These are phyloP conservation scores for Monilinia laxa DNA, from an alignment of 2,329 filamentous ascomycete species.

Conservation along the genomic window DNA sequence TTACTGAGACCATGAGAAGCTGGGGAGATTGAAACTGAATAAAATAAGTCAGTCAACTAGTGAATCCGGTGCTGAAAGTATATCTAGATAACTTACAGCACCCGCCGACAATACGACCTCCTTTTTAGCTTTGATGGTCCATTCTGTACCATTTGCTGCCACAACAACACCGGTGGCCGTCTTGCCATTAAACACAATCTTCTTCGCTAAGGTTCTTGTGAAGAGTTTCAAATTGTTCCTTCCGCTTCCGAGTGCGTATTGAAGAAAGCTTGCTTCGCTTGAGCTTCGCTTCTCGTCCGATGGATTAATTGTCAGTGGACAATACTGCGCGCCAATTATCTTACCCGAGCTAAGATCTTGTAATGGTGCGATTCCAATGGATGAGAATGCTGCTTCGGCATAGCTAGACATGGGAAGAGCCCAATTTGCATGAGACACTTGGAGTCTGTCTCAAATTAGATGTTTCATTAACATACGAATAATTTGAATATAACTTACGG, in stretches of 20 bases:
- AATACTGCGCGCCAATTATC: slow-evolving; percentile 8
- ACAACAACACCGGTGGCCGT: slow-evolving; percentile 7
- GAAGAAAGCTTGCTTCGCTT: slow-evolving; percentile 17
- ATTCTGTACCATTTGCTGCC: slow-evolving; percentile 5
- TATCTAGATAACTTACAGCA: neutral
- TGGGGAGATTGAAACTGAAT: slow-evolving; percentile 17
- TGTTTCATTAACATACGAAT: neutral
- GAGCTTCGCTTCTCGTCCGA: slow-evolving; percentile 10
- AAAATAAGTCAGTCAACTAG: neutral
- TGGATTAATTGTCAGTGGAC: slow-evolving; percentile 6
- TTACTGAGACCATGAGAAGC: slow-evolving; percentile 19
- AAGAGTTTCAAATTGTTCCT: slow-evolving; percentile 5
- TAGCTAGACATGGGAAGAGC: slow-evolving; percentile 12
- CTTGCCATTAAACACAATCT: slow-evolving; percentile 13
- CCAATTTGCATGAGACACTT: slow-evolving; percentile 19
- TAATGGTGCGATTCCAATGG: slow-evolving; percentile 5
- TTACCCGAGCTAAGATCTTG: slow-evolving; percentile 14
- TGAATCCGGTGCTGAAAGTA: neutral
- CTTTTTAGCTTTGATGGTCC: slow-evolving; percentile 3
- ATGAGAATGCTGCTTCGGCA: slow-evolving; percentile 17
- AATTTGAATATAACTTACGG: neutral
- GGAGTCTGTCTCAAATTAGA: neutral
- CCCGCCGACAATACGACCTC: slow-evolving; percentile 15
- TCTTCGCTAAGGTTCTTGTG: slow-evolving; percentile 14
- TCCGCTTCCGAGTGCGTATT: slow-evolving; percentile 4